Evolutionary conservation across 1,139 yeast species (phyloP).

Genomic region (Geotrichum citri-aurantii): DNA sequence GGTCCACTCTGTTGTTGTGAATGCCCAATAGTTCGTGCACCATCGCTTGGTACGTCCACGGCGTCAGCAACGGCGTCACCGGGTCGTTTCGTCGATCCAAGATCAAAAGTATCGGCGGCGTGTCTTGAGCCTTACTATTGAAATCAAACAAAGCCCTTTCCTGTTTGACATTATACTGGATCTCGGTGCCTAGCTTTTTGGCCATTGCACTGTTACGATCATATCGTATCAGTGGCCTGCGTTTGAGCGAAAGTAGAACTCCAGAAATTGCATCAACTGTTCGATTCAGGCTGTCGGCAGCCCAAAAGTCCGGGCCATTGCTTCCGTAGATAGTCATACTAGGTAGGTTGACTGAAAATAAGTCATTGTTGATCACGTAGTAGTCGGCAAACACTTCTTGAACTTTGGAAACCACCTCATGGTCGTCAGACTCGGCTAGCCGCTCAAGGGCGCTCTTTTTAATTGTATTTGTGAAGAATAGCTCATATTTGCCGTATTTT

Average conservation of each 20-base stretch:
- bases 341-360: conserved; percentile 47
- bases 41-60: conserved; percentile 99
- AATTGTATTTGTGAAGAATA: conserved; percentile 70
- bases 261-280: conserved; percentile 53
- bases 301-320: conserved; percentile 41
- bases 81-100: conserved; percentile 88
- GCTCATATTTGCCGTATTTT: conserved; percentile 67
- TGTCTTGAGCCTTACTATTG: conserved; percentile 45
- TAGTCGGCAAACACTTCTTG: conserved; percentile 84
- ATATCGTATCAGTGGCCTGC: conserved; percentile 71
- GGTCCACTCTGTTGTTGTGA: conserved; percentile 68
- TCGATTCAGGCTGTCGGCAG: conserved; percentile 44
- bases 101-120: conserved; percentile 70
- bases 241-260: conserved; percentile 63
- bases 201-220: conserved; percentile 62
- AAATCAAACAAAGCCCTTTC: conserved; percentile 60
- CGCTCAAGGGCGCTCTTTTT: conserved; percentile 74
- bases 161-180: conserved; percentile 38
- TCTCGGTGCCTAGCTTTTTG: conserved; percentile 62
- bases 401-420: conserved; percentile 69
- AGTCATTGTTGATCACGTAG: conserved; percentile 60
- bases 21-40: conserved; percentile 87
- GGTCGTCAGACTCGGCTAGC: conserved; percentile 84
- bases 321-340: conserved; percentile 27
- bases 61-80: conserved; percentile 80